Evolutionary conservation across 2,329 filamentous ascomycete species (phyloP).

Genomic region (Fusarium armeniacum): DNA sequence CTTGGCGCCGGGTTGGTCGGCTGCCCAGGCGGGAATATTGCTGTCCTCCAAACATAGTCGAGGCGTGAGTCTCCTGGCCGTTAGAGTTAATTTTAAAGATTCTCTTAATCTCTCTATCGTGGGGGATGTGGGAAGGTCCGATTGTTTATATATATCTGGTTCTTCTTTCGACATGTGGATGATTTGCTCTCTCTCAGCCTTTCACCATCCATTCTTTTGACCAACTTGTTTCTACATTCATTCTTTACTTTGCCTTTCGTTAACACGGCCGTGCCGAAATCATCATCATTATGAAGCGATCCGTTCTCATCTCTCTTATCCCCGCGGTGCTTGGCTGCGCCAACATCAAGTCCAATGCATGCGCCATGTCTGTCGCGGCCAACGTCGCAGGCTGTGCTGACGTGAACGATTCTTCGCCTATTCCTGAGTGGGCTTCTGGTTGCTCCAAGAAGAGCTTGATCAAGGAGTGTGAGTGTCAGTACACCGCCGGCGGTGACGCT

Average conservation of each 20-base stretch:
- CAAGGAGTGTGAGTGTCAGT: conserved; percentile 53
- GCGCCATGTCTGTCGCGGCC: conserved; percentile 39
- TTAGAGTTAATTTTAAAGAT: conserved; percentile 33
- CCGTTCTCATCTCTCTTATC: conserved; percentile 43
- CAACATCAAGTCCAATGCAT: conserved; percentile 43
- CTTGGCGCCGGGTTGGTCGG: conserved; percentile 14
- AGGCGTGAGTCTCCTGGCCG: conserved; percentile 9
- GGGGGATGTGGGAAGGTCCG: neutral
- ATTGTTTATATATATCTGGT: conserved; percentile 18
- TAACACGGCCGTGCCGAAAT: conserved; percentile 37
- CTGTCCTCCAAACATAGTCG: conserved; percentile 42
- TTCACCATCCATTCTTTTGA: conserved; percentile 22
- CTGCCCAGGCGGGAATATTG: conserved; percentile 44
- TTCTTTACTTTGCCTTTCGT: conserved; percentile 24
- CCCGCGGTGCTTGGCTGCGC: conserved; percentile 44
- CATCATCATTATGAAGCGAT: conserved; percentile 43
- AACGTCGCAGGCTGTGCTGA: conserved; percentile 42
- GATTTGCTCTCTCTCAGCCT: conserved; percentile 7
- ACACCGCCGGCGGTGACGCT: conserved; percentile 40
- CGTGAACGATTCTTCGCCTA: conserved; percentile 45
- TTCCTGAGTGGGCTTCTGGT: conserved; percentile 51
- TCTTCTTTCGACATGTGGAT: neutral
- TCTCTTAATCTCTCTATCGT: neutral
- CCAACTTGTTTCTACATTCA: conserved; percentile 2
- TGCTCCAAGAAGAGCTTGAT: conserved; percentile 51